Evolutionary conservation across 495 filamentous ascomycete genomes (phyloP), one percentile per base, ranked within the genome.

Genomic region (Aspergillus baeticus): DNA sequence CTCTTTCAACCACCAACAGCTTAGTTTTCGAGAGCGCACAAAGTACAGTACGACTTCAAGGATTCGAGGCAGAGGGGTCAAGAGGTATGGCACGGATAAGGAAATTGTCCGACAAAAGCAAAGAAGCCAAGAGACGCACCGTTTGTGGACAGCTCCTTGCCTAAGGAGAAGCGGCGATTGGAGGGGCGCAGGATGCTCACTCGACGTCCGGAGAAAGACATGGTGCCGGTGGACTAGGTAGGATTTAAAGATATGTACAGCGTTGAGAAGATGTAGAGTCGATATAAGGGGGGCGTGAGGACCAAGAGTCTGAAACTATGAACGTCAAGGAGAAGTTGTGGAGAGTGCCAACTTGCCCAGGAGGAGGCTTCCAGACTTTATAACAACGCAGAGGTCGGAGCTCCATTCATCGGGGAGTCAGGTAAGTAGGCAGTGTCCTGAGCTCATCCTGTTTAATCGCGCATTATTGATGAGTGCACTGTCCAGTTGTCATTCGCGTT

Each of bases 161-260:
- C 62, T 29, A 60, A 42, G 17, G 76, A 76, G 51, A 72, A 71
- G 17, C 73, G 70, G 37, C 65, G 64, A 56, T 65, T 66, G 53
- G 70, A 70, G 42, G 75, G 75, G 57, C 73, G 73, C 59, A 78
- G 63, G 44, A 78, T 72, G 59, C 75, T 78, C 29, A 78, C 52
- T 36, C 75, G 72, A 43, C 79, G 77, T 51, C 74, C 77, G 56
- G 77, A 78, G 72, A 78, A 81, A 14, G 75, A 79, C 79, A 81
- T 81, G 39, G 55, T n/a, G n/a, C n/a, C n/a, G n/a, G n/a, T 73
- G 67, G 57, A 57, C 31, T 69, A 65, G 59, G 51, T 55, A 41
- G 46, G n/a, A 34, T 15, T 17, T 33, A 34, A 47, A 17, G 26
- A 35, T 20, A 47, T 17, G 29, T 13, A 20, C 8, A 29, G 3